Evolutionary conservation across 106 monocot genomes (phyloP), one percentile per base, ranked within the genome.

Genomic region (Xerophyta viscosa): DNA sequence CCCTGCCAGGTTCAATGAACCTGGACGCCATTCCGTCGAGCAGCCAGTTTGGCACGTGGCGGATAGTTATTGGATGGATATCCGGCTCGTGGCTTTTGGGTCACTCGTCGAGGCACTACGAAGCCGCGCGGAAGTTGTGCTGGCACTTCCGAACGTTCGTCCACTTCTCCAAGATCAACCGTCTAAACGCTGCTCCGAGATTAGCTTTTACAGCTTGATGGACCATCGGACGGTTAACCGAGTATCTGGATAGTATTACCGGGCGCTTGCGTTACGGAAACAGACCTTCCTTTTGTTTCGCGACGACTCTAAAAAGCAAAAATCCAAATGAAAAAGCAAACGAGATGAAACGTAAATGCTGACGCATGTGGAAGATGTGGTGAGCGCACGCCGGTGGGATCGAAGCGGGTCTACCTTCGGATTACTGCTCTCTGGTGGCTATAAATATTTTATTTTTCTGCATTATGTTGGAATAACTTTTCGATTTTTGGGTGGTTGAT

Each of bases 21-120:
- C 66, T 66, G 56, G 80, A 80, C 80, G 80, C 14, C 29, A 37
- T 73, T 47, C 10, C 46, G 62, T 25, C 18, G 8, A 39, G 15
- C 7, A 36, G 5, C 3, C 39, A 8, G 15, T 12, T 1, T 2
- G 10, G 15, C 39, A 39, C 6, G 39, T 39, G 39, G 1, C 39
- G 15, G 2, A 2, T 12, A 2, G 1, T 2, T 15, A 39, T 3
- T 39, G 39, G 33, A 6, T 7, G 39, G n/a, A n/a, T 39, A 12
- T 39, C 39, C 15, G 39, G 6, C 13, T 39, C 39, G 3, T 39
- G 39, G 39, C 39, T 39, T 15, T 39, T 39, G 39, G 3, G 39
- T 2, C 15, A 39, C 39, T 39, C 6, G 39, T 39, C 33, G 39
- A 39, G 39, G 10, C 39, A 39, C 13, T 12, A 39, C 3, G 39